A percentile compares a stretch with the other conserved stretches of the same genome.
These are phyloP conservation scores for Erodium moschatum DNA, from an alignment of 441 rosid species.

Conservation along the genomic window DNA sequence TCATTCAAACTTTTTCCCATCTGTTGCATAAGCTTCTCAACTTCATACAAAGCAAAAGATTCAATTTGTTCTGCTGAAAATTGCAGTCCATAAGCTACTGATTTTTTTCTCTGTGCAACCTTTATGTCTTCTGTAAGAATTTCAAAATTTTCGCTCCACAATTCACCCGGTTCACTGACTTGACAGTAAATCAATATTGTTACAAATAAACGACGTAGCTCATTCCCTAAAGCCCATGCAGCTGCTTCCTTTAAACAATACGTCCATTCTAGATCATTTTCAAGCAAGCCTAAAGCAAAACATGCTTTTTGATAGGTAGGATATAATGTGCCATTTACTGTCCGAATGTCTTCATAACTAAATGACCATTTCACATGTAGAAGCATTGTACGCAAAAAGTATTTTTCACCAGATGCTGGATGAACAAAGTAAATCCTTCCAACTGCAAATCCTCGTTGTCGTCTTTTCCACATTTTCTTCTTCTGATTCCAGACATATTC, in stretches of 20 bases:
- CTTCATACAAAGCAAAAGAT: too few relatives aligned
- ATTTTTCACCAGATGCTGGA: neutral
- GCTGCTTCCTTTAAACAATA: neutral
- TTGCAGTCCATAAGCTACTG: too few relatives aligned
- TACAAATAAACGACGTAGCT: neutral
- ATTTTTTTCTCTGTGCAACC: too few relatives aligned
- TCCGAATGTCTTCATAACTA: conserved; percentile 11
- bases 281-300: conserved; percentile 10
- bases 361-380: neutral
- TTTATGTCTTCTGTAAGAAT: too few relatives aligned
- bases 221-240: neutral
- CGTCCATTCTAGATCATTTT: conserved; percentile 12
- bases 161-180: neutral
- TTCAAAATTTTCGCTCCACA: neutral
- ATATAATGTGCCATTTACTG: neutral
- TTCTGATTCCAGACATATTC: neutral
- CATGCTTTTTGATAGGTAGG: neutral
- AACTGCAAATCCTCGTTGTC: neutral
- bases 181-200: neutral
- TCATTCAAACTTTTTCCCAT: too few relatives aligned
- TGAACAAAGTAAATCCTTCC: neutral
- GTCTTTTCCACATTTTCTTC: neutral
- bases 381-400: conserved; percentile 3
- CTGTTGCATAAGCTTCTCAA: too few relatives aligned
- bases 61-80: too few relatives aligned